These are phyloP conservation scores for Wilhelminamyces savonicus DNA, from an alignment of 805 yeast genomes.

Conservation along the genomic window DNA sequence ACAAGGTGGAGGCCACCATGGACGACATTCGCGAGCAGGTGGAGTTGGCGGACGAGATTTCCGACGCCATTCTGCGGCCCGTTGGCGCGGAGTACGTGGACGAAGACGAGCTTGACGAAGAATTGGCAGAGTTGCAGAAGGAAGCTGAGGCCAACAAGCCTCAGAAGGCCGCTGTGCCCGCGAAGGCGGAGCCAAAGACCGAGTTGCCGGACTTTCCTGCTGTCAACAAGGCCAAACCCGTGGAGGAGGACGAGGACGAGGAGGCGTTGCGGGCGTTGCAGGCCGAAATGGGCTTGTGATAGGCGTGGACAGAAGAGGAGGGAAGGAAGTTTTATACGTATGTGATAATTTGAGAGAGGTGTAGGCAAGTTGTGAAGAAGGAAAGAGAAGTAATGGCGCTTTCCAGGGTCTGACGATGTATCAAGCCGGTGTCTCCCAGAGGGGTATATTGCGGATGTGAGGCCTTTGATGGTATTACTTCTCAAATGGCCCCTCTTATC, in stretches of 20 bases:
- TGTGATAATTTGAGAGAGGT: no score
- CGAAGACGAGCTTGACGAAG: conserved; percentile 93
- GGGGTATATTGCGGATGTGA: no score
- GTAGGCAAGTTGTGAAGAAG: no score
- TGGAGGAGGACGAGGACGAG: conserved; percentile 72
- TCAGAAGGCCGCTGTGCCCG: conserved; percentile 8
- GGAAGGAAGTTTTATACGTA: no score
- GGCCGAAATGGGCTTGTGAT: conserved; percentile 77
- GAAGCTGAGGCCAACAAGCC: conserved; percentile 50
- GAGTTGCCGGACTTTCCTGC: conserved; percentile 41
- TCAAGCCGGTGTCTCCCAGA: no score
- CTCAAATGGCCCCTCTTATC: no score
- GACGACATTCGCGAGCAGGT: conserved; percentile 97
- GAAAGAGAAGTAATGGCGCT: no score
- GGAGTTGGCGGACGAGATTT: conserved; percentile 88
- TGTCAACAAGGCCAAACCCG: conserved; percentile 34
- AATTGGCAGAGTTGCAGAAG: conserved; percentile 80
- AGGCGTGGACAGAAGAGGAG: no score
- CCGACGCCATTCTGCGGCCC: conserved; percentile 94
- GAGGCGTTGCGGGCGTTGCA: conserved; percentile 74
- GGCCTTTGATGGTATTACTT: no score
- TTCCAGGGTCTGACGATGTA: no score
- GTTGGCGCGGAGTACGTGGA: conserved; percentile 76
- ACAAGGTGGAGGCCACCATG: conserved; percentile 96
- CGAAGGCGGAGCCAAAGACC: conserved; percentile 7